A percentile compares a stretch with the other conserved stretches of the same genome.
These are phyloP conservation scores for Rhodotorula taiwanensis DNA, from an alignment of 768 basidiomycete genomes.

Conservation along the genomic window DNA sequence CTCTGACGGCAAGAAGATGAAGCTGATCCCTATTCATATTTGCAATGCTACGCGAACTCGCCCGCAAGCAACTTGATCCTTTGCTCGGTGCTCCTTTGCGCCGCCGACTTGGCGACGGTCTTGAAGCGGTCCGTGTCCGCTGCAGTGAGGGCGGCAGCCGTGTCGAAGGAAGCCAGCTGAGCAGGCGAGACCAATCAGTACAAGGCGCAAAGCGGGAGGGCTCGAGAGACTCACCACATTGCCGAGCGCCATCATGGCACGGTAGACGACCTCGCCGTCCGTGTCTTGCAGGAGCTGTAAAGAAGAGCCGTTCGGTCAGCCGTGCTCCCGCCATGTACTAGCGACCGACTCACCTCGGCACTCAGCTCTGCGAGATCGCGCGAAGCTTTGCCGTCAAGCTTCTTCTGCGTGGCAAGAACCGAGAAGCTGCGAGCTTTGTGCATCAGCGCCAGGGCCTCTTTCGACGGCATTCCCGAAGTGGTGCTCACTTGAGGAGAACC, in stretches of 20 bases:
- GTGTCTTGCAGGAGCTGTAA: slow-evolving; percentile 27
- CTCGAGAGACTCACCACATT: slow-evolving; percentile 41
- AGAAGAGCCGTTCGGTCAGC: not conserved
- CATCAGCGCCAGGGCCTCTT: not conserved
- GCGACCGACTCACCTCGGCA: slow-evolving; percentile 23
- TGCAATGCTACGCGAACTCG: slow-evolving; percentile 11
- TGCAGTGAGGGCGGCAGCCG: slow-evolving; percentile 18
- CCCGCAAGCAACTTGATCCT: slow-evolving; percentile 19
- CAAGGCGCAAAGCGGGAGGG: not conserved
- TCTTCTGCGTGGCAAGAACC: slow-evolving; percentile 38
- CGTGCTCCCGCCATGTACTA: no score
- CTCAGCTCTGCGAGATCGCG: slow-evolving; percentile 38
- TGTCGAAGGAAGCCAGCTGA: slow-evolving; percentile 30
- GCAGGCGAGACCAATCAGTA: no score
- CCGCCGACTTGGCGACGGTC: slow-evolving; percentile 21
- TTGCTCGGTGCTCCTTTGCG: slow-evolving; percentile 13
- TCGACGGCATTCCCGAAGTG: not conserved
- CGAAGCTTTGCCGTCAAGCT: slow-evolving; percentile 26
- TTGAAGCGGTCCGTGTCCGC: slow-evolving; percentile 23
- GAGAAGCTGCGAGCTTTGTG: slow-evolving; percentile 38
- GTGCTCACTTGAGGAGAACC: slow-evolving; percentile 73
- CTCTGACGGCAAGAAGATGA: not conserved
- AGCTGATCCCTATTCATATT: no score
- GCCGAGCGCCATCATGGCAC: slow-evolving; percentile 44
- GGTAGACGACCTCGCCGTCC: slow-evolving; percentile 44